A percentile compares a stretch with the other conserved stretches of the same genome.
Conservation (phyloP, 768 basidiomycete species). For the Dictyophora rubrovolvata region DNA sequence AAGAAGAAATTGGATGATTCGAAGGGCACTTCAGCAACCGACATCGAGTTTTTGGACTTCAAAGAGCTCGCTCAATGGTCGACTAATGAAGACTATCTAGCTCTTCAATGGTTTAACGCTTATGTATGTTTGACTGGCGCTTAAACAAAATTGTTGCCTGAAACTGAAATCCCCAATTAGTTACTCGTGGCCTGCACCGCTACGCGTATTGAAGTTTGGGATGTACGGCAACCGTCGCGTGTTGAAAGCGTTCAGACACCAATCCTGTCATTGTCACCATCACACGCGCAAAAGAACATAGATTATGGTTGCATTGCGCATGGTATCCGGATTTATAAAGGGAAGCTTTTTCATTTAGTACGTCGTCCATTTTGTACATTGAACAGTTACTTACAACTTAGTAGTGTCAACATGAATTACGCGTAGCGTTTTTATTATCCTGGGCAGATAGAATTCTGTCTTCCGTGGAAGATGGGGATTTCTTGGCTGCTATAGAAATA, state of each 20-base stretch:
- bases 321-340: conserved; percentile 75
- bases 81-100: conserved; percentile 52
- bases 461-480: conserved; percentile 77
- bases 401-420: conserved; percentile 55
- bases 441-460: conserved; percentile 92
- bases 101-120: conserved; percentile 80
- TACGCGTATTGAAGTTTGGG: conserved; percentile 56
- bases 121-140: conserved; percentile 53
- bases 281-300: not conserved
- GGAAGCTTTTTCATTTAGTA: conserved; percentile 85
- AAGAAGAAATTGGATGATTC: conserved; percentile 39
- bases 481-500: conserved; percentile 82
- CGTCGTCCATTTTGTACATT: conserved; percentile 21
- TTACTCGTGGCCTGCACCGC: conserved; percentile 60
- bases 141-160: not conserved
- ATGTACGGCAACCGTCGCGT: conserved; percentile 42
- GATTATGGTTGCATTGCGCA: conserved; percentile 35
- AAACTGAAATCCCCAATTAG: conserved; percentile 25
- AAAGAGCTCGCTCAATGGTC: conserved; percentile 51
- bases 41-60: conserved; percentile 56
- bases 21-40: conserved; percentile 42
- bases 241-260: conserved; percentile 58
- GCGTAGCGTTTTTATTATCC: conserved; percentile 77
- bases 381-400: conserved; percentile 5
- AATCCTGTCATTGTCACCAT: conserved; percentile 32